phyloP scores from a whole-genome alignment of 768 basidiomycete genomes.

The Ephemerocybe angulata region DNA sequence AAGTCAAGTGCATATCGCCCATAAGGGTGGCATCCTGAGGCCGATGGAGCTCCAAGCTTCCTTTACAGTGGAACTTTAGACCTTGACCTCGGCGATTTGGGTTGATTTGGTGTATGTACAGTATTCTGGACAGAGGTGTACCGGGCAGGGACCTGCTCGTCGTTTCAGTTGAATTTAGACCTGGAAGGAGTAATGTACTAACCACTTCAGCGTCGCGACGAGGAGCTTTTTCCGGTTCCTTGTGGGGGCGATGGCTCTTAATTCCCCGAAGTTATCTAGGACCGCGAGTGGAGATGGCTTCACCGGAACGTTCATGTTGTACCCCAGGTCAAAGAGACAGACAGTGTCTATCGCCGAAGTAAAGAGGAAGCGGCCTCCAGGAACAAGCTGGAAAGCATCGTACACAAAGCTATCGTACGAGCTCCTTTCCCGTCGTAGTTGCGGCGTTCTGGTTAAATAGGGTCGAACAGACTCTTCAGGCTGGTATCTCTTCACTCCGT shows the following conservation, averaged over 20 bases:
- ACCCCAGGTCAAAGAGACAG: conserved; percentile 10
- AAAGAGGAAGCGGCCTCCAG: conserved; percentile 12
- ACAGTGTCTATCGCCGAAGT: neutral
- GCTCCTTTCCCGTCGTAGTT: neutral
- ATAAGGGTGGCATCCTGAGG: neutral
- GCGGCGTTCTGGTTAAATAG: neutral
- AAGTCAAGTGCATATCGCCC: too few relatives aligned
- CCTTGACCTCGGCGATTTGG: too few relatives aligned
- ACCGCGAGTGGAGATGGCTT: neutral
- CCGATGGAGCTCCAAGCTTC: neutral
- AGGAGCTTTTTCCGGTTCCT: neutral
- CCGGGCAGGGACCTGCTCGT: too few relatives aligned
- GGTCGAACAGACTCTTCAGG: neutral
- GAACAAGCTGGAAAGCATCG: neutral
- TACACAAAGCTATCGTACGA: neutral
- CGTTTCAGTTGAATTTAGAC: too few relatives aligned
- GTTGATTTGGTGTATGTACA: too few relatives aligned
- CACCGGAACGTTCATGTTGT: neutral
- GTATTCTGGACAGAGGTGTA: too few relatives aligned
- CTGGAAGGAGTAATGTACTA: neutral
- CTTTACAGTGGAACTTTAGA: too few relatives aligned
- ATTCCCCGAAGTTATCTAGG: neutral
- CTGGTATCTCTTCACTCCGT: neutral
- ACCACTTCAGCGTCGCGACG: neutral
- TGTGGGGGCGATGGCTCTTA: neutral